Evolutionary conservation across 371 early-diverging fungal species (phyloP), one percentile per base, ranked within the genome.

Genomic region (Syncephalastrum monosporum): DNA sequence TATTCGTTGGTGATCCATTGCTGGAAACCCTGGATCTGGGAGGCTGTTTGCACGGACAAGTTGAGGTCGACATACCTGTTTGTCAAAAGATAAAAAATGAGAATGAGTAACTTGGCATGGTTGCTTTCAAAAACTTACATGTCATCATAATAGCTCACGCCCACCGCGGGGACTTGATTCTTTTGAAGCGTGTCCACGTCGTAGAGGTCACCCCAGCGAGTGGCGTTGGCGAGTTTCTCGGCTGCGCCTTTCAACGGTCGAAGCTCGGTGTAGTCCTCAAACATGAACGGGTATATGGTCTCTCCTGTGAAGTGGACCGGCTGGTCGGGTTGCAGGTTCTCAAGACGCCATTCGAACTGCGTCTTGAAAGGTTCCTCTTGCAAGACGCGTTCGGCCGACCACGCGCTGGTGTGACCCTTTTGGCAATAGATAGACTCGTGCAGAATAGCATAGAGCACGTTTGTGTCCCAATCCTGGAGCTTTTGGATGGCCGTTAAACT

Each of bases 361-460:
- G 62, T 50, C 4, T 64, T 68, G 53, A 84, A 85, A 42, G 67
- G 72, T 21, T 64, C 56, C 53, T 83, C 72, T 8, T 29, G 46
- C n/a, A 73, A 59, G 13, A 82, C 60, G 29, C 87, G 77, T 51
- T 88, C 86, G 3, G 89, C 88, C 3, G 87, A 77, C 90, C 90
- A 89, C 45, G 75, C 68, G 47, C 88, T 87, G 0, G 81, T 63
- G 10, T 74, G 69, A 23, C 72, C 65, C 15, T 65, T 67, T 63
- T 90, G 87, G 54, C 87, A 87, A 50, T 90, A 90, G 42, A 90
- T 89, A 3, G 83, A 64, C 65, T 89, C 89, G 50, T 90, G 90
- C 38, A 90, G 38, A 25, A 89, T 77, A 38, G 84, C 84, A 64
- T 90, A 90, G 38, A 90, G 75, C 17, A 82, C 76, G 57, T 86